phyloP scores from a whole-genome alignment of 805 yeast species.

The Alloascoidea africana region DNA sequence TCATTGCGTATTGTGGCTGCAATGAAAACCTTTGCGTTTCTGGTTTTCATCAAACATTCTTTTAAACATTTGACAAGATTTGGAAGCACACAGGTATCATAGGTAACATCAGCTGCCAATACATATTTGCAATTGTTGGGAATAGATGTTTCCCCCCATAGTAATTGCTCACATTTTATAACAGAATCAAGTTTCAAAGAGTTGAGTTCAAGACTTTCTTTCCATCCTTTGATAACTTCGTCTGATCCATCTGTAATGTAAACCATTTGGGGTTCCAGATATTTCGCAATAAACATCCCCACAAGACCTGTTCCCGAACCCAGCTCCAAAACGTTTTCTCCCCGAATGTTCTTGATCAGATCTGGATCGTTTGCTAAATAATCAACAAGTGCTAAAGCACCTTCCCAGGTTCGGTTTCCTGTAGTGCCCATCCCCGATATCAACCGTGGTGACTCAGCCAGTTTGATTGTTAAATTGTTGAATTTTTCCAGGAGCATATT shows the following conservation, averaged over 20 bases:
- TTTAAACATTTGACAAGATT: background rate
- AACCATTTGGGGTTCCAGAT: background rate
- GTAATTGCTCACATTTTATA: background rate
- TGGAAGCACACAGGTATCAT: background rate
- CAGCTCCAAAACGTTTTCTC: slow-evolving; percentile 41
- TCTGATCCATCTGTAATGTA: background rate
- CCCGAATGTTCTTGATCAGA: slow-evolving; percentile 2
- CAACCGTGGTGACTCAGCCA: background rate
- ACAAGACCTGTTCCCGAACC: slow-evolving; percentile 90
- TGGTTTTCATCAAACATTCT: background rate
- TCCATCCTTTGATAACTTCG: background rate
- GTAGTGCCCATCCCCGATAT: slow-evolving; percentile 45
- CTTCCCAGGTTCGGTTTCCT: slow-evolving; percentile 91
- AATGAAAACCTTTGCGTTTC: background rate
- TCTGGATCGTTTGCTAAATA: slow-evolving; percentile 20
- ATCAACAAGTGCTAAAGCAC: slow-evolving; percentile 52
- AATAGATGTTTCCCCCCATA: background rate
- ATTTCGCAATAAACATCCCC: slow-evolving; percentile 24
- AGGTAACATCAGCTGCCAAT: background rate
- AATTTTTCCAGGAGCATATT: too few species aligned
- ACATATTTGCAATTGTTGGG: background rate
- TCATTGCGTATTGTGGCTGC: background rate
- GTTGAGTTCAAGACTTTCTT: background rate
- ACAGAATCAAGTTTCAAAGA: background rate
- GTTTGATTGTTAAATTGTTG: background rate